phyloP scores from a whole-genome alignment of 108 stramenopile species.

The Pelagomonas calceolata region DNA sequence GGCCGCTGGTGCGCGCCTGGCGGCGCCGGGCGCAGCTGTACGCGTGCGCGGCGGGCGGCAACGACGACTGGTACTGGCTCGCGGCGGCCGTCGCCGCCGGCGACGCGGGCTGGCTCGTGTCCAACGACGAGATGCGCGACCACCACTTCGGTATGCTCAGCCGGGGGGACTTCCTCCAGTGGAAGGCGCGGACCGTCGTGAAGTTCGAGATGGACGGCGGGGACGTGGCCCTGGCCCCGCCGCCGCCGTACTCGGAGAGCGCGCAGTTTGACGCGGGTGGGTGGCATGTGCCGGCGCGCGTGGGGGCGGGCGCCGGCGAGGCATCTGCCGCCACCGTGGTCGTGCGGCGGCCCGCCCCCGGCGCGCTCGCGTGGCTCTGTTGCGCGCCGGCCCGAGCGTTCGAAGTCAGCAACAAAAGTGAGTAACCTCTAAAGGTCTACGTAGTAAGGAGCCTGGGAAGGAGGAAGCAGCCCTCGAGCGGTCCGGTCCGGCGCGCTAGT shows the following conservation, averaged over 20 bases:
- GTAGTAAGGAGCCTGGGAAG: no score
- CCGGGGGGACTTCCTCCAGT: slow-evolving; percentile 69
- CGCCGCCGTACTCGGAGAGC: background rate
- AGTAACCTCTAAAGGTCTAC: no score
- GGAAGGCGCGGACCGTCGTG: slow-evolving; percentile 90
- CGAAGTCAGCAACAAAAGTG: no score
- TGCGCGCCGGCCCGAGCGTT: no score
- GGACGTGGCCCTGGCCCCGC: background rate
- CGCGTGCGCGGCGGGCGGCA: slow-evolving; percentile 59
- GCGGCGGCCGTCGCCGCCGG: slow-evolving; percentile 52
- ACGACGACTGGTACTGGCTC: slow-evolving; percentile 99
- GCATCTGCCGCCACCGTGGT: no score
- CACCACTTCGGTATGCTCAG: slow-evolving; percentile 93
- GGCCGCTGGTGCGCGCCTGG: background rate
- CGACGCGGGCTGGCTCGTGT: background rate
- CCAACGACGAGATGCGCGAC: slow-evolving; percentile 67
- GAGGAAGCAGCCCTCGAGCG: no score
- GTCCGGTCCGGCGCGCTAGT: no score
- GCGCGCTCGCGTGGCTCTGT: no score
- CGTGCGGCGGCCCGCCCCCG: no score
- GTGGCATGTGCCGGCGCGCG: no score
- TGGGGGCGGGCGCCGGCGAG: no score
- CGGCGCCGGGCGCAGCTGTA: slow-evolving; percentile 31
- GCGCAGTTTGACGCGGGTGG: background rate
- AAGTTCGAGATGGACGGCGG: slow-evolving; percentile 48